Percentiles rank a stretch among this genome's conserved stretches.
Conservation (phyloP, 805 yeast genomes). For the Debaryomyces hansenii region DNA sequence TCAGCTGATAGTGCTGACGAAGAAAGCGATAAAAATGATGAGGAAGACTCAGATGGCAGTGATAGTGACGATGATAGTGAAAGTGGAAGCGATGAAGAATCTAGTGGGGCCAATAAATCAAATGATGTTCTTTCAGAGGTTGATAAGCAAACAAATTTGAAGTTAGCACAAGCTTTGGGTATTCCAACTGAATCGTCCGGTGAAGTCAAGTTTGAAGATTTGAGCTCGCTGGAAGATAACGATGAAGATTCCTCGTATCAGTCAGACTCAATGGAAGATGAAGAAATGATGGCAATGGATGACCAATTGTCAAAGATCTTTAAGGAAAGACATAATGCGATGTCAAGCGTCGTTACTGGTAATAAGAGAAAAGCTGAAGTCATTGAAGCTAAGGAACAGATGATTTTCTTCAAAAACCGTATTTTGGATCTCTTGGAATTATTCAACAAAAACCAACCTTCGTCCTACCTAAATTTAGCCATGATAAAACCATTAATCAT, state of each 20-base stretch:
- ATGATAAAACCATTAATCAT: slow-evolving; percentile 57
- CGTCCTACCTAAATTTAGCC: slow-evolving; percentile 39
- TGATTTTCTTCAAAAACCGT: slow-evolving; percentile 75
- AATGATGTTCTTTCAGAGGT: slow-evolving; percentile 18
- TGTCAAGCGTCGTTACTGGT: slow-evolving; percentile 52
- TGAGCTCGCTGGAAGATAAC: slow-evolving; percentile 40
- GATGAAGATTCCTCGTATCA: slow-evolving; percentile 57
- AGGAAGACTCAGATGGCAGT: slow-evolving; percentile 25
- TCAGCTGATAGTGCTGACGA: slow-evolving; percentile 28
- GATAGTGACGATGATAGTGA: slow-evolving; percentile 17
- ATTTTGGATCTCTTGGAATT: slow-evolving; percentile 75
- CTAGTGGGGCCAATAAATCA: slow-evolving; percentile 8
- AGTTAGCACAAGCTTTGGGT: slow-evolving; percentile 71
- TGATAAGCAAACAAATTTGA: slow-evolving; percentile 53
- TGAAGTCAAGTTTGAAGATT: slow-evolving; percentile 44
- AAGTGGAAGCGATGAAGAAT: slow-evolving; percentile 22
- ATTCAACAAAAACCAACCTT: slow-evolving; percentile 49
- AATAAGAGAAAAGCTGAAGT: slow-evolving; percentile 71
- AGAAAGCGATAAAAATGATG: slow-evolving; percentile 23
- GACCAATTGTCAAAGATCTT: slow-evolving; percentile 80
- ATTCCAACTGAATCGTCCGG: slow-evolving; percentile 49
- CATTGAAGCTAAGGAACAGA: slow-evolving; percentile 75
- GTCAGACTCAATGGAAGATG: slow-evolving; percentile 82
- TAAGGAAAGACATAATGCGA: slow-evolving; percentile 73
- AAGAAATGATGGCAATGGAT: slow-evolving; percentile 94